These are phyloP conservation scores for Sphenostylis stenocarpa DNA, from an alignment of 306 rosid genomes.

Conservation along the genomic window DNA sequence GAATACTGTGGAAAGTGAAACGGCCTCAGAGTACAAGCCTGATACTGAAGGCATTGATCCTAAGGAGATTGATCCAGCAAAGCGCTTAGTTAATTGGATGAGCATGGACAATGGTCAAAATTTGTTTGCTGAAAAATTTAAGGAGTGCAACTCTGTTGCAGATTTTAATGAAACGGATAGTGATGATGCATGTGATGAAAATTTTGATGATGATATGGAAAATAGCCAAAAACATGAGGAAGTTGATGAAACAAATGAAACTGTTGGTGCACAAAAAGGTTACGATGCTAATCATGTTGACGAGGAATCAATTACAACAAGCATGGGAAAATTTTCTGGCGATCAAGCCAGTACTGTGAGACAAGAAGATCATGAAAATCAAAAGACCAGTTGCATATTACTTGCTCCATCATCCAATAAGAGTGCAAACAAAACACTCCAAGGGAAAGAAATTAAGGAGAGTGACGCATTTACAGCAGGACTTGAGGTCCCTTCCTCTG, in stretches of 20 bases:
- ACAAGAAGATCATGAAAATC: constrained; percentile 39
- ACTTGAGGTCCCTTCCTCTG: constrained; percentile 27
- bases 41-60: constrained; percentile 34
- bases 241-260: constrained; percentile 26
- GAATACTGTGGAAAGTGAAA: constrained; percentile 40
- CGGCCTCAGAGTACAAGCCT: constrained; percentile 37
- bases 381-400: constrained; percentile 18
- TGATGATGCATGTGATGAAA: constrained; percentile 49
- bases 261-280: constrained; percentile 26
- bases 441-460: constrained; percentile 37
- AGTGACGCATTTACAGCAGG: constrained; percentile 21
- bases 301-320: constrained; percentile 15
- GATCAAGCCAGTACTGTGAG: constrained; percentile 29
- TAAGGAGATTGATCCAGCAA: constrained; percentile 29
- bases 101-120: constrained; percentile 68
- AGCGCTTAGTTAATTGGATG: constrained; percentile 70
- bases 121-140: constrained; percentile 42
- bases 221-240: constrained; percentile 39
- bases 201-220: constrained; percentile 35
- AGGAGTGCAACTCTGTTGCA: constrained; percentile 46
- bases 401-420: constrained; percentile 27
- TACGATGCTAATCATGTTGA: constrained; percentile 29
- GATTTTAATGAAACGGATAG: constrained; percentile 56
- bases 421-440: constrained; percentile 25
- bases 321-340: constrained; percentile 22